A percentile compares a stretch with the other conserved stretches of the same genome.
phyloP scores from a whole-genome alignment of 2,329 filamentous ascomycete genomes.

The Fonsecaea pedrosoi region DNA sequence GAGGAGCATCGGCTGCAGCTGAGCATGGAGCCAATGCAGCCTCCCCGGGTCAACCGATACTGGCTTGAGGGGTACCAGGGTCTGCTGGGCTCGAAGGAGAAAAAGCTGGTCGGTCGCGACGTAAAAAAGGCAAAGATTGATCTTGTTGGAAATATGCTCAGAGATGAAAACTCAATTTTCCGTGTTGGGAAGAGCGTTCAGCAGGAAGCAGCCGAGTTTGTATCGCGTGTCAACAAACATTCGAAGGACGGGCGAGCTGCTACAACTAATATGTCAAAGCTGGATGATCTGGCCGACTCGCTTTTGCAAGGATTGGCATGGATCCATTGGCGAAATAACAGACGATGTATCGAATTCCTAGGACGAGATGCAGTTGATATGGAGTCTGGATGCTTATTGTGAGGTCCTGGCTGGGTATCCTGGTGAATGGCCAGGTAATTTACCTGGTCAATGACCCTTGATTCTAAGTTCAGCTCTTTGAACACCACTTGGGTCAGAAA shows the following conservation, averaged over 20 bases:
- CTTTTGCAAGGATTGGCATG: slow-evolving; percentile 78
- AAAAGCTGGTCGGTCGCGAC: slow-evolving; percentile 38
- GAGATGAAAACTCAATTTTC: slow-evolving; percentile 15
- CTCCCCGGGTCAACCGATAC: slow-evolving; percentile 62
- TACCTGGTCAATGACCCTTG: not conserved
- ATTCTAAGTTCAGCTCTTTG: not conserved
- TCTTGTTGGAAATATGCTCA: slow-evolving; percentile 31
- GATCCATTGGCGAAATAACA: slow-evolving; percentile 70
- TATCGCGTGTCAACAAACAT: slow-evolving; percentile 28
- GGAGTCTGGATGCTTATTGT: slow-evolving; percentile 16
- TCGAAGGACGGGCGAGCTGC: slow-evolving; percentile 7
- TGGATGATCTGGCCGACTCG: slow-evolving; percentile 83
- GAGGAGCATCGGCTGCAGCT: slow-evolving; percentile 53
- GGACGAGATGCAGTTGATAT: slow-evolving; percentile 30
- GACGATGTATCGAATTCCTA: slow-evolving; percentile 23
- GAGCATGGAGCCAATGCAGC: slow-evolving; percentile 59
- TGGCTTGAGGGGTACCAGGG: slow-evolving; percentile 52
- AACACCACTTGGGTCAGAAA: not conserved
- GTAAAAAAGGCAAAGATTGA: slow-evolving; percentile 66
- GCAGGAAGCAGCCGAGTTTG: slow-evolving; percentile 20
- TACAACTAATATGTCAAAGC: slow-evolving; percentile 56
- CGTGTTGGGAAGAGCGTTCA: slow-evolving; percentile 17
- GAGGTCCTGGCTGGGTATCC: not conserved
- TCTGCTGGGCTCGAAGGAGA: slow-evolving; percentile 34
- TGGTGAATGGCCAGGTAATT: slow-evolving; percentile 15